Percentiles rank a stretch among this genome's conserved stretches.
phyloP scores from a whole-genome alignment of 345 rosid species.

The Raphanus sativus region DNA sequence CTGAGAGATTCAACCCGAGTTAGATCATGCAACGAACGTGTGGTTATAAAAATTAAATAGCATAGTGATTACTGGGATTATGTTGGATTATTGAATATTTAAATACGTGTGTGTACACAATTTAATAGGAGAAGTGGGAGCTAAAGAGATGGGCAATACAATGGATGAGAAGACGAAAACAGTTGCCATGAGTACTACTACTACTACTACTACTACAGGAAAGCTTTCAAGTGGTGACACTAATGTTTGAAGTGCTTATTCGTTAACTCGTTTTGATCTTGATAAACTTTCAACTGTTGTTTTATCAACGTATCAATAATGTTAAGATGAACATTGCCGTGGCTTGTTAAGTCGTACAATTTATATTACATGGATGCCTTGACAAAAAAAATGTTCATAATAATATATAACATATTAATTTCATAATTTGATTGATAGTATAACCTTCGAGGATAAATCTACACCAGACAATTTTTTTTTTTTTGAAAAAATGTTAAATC shows the following conservation, averaged over 20 bases:
- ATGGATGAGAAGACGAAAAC: background rate
- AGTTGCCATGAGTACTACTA: background rate
- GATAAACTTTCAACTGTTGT: background rate
- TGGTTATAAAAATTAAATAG: background rate
- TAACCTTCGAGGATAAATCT: no score
- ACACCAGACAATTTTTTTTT: no score
- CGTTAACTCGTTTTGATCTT: background rate
- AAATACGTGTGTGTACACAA: background rate
- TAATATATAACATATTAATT: no score
- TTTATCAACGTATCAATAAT: background rate
- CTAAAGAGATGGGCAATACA: background rate
- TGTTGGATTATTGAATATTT: no score
- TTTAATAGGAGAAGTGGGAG: conserved; percentile 17
- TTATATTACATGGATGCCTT: no score
- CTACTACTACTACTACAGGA: background rate
- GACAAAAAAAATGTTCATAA: no score
- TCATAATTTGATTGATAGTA: no score
- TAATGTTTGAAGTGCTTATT: background rate
- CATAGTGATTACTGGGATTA: no score
- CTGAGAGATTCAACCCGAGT: background rate
- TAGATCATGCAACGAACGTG: background rate
- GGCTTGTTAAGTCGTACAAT: background rate
- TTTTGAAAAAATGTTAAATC: no score
- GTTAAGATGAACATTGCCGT: background rate
- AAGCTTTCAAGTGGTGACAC: conserved; percentile 13